A percentile compares a stretch with the other conserved stretches of the same genome.
These are phyloP conservation scores for Sclerotinia sclerotiorum DNA, from an alignment of 2,329 filamentous ascomycete genomes.

Conservation along the genomic window DNA sequence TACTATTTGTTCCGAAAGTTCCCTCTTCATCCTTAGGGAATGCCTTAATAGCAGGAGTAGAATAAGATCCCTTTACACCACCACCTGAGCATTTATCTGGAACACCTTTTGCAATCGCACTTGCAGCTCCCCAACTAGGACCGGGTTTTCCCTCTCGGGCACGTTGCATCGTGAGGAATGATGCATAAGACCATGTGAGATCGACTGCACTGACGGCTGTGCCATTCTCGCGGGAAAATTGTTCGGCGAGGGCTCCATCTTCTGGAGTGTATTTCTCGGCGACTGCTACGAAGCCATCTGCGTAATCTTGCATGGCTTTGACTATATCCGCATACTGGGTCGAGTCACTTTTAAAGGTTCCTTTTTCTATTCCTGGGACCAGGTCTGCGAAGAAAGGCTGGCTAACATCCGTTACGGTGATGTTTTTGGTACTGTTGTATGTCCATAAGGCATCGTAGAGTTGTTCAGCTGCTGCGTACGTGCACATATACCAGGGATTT, in stretches of 20 bases:
- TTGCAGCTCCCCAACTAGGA: constrained; percentile 52
- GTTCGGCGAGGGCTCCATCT: constrained; percentile 64
- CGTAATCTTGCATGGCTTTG: constrained; percentile 61
- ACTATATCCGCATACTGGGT: constrained; percentile 50
- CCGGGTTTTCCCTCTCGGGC: constrained; percentile 56
- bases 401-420: constrained; percentile 63
- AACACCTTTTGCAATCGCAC: constrained; percentile 41
- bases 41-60: neutral
- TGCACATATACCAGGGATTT: constrained; percentile 69
- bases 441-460: constrained; percentile 65
- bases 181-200: constrained; percentile 71
- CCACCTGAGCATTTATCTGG: constrained; percentile 11
- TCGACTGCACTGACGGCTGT: constrained; percentile 61
- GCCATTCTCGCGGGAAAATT: constrained; percentile 58
- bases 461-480: constrained; percentile 54
- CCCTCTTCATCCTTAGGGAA: constrained; percentile 17
- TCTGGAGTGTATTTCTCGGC: constrained; percentile 51
- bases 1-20: constrained; percentile 6
- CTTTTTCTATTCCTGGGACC: constrained; percentile 54
- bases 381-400: constrained; percentile 71
- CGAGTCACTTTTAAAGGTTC: constrained; percentile 64
- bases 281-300: constrained; percentile 54
- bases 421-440: constrained; percentile 62
- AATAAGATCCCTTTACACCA: neutral
- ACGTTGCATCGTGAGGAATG: constrained; percentile 61